Percentiles rank a stretch among this genome's conserved stretches.
Conservation (phyloP, 352 stramenopile genomes). For the Phytophthora foliorum region DNA sequence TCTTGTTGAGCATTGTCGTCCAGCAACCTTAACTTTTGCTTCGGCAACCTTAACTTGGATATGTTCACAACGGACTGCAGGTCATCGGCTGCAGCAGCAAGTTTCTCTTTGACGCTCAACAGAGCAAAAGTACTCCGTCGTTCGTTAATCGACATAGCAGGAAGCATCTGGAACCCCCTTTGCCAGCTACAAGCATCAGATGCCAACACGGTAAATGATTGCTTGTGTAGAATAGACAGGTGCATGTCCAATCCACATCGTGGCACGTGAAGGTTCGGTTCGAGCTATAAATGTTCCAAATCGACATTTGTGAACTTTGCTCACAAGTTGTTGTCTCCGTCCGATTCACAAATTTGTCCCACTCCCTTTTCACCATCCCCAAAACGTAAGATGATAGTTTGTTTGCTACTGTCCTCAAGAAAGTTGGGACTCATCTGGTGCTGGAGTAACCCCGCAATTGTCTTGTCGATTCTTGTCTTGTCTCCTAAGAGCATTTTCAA, state of each 20-base stretch:
- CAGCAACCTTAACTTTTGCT: too few species aligned
- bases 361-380: conserved; percentile 19
- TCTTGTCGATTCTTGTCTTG: conserved; percentile 26
- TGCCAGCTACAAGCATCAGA: background rate
- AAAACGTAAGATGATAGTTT: conserved; percentile 4
- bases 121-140: too few species aligned
- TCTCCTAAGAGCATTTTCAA: conserved; percentile 22
- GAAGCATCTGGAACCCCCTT: background rate
- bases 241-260: background rate
- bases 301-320: conserved; percentile 17
- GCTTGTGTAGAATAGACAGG: background rate
- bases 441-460: conserved; percentile 17
- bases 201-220: background rate
- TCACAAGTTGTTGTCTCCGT: conserved; percentile 31
- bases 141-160: too few species aligned
- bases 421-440: conserved; percentile 24
- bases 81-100: too few species aligned
- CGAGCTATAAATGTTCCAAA: conserved; percentile 14
- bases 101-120: too few species aligned
- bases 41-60: too few species aligned
- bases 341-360: conserved; percentile 33
- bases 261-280: background rate
- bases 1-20: too few species aligned
- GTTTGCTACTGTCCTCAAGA: conserved; percentile 1
- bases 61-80: too few species aligned